phyloP scores from a whole-genome alignment of 2,329 filamentous ascomycete genomes.

The Neofusicoccum cordaticola region DNA sequence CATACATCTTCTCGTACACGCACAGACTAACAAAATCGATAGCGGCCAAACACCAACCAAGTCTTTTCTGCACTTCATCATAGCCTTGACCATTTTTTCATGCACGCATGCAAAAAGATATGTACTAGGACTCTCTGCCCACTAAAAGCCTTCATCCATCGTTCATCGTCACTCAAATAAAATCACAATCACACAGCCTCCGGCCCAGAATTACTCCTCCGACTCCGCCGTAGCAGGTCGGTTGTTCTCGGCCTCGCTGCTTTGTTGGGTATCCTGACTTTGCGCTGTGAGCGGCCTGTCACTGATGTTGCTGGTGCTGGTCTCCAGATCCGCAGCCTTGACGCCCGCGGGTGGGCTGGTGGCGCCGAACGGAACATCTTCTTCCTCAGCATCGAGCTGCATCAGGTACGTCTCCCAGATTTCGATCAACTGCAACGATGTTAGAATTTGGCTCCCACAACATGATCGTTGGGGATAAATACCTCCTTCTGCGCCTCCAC shows the following conservation, averaged over 20 bases:
- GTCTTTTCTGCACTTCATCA: background rate
- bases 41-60: background rate
- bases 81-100: background rate
- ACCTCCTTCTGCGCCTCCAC: conserved; percentile 99
- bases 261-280: conserved; percentile 17
- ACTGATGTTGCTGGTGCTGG: conserved; percentile 6
- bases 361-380: conserved; percentile 53
- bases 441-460: background rate
- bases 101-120: background rate
- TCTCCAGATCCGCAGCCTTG: conserved; percentile 28
- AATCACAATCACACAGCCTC: background rate
- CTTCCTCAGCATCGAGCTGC: conserved; percentile 91
- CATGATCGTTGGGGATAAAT: conserved; percentile 20
- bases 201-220: background rate
- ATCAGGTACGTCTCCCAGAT: conserved; percentile 98
- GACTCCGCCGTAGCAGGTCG: conserved; percentile 8
- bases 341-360: conserved; percentile 34
- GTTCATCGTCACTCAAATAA: background rate
- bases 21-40: background rate
- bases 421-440: conserved; percentile 61
- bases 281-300: conserved; percentile 13
- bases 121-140: background rate
- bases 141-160: background rate
- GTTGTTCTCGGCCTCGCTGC: conserved; percentile 9
- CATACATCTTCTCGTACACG: too few relatives aligned